Evolutionary conservation across 1,284 basidiomycete species (phyloP), one percentile per base, ranked within the genome.

Genomic region (Cryptococcus sp.): DNA sequence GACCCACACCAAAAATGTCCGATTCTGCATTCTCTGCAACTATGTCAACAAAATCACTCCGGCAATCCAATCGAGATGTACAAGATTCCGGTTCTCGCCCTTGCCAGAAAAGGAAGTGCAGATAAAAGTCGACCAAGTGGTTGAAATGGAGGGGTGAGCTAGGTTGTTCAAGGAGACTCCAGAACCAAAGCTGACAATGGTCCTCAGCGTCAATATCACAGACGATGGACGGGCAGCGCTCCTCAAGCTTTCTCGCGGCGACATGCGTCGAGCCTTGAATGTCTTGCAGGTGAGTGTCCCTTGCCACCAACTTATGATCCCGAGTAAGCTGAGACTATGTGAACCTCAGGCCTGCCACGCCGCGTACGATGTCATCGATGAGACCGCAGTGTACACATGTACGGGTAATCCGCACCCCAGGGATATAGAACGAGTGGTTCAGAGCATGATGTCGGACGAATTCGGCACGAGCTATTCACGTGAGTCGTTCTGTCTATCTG

Each of bases 41-140:
- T 99, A 99, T 70, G 96, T 99, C 77, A 99, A 99, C 85, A 98
- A 98, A 80, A 99, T 99, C 75, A 89, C 90, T 6, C 96, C 96
- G 3, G 96, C 96, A 22, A 96, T 99, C 62, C 96, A 99, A 80
- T 96, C 93, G 75, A 89, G 96, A 51, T 99, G 96, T 80, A 99
- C 96, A 3, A 85, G 95, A 40, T 99, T 99, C 81, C 84, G 93
- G 50, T 99, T 99, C 81, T 93, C 91, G n/a, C 96, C 96, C 1
- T 80, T 99, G 35, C 92, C 93, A 1, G 87, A 89, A 20, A 71
- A 77, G 7, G 91, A 99, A 76, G 90, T 99, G 3, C 88, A 94
- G 80, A 88, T 87, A 74, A 82, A 93, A 54, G 76, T 99, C 46
- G 81, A 87, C 53, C 83, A 81, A 20, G 92, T 99, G 11, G 86